Base-by-base conservation (phyloP, 129 eudicot species). In the Pseudognaphalium luteoalbum region DNA sequence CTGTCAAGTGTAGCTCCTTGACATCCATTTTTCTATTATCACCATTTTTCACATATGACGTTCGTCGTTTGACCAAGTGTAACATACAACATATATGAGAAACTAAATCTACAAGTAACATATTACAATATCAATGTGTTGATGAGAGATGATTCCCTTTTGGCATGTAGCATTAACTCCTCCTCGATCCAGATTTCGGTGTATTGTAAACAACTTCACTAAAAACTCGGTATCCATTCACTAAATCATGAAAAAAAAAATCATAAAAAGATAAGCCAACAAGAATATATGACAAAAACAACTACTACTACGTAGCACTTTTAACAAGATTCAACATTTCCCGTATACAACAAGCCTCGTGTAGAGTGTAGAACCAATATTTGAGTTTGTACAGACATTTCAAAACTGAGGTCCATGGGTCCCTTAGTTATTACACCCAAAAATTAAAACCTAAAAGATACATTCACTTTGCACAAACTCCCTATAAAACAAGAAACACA, bases 301-400 rank as follows among this genome's bases (percentile, higher is more conserved):
- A 5, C 28, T 25, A 25, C 28, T 25, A 25, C 28, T 25, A 25
- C 28, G 35, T 11, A 2, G 28, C 30, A 35, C 71, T 35, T 35
- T 17, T 16, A 37, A 60, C 52, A 59, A 57, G 34, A 21, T 20
- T 58, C 20, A 32, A 66, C 72, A 21, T 33, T 14, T 29, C 59
- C 25, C 80, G 22, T 39, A 52, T 76, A 76, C 74, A 67, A 76
- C 81, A 76, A 56, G 11, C 52, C 73, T 76, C 80, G 22, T 33
- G 41, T 50, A 25, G 28, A 25, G 28, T 25, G 28, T 25, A 54
- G 16, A 33, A 22, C 39, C 73, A 66, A 32, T 21, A 75, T 76
- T 10, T 1, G 39, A 67, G 63, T 80, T 22, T 37, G 70, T 72
- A 73, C 76, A 79, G 34, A 73, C 10, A 19, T 65, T 6, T 28